Base-by-base conservation (phyloP, 1,139 yeast genomes). In the Protomyces macrosporus region DNA sequence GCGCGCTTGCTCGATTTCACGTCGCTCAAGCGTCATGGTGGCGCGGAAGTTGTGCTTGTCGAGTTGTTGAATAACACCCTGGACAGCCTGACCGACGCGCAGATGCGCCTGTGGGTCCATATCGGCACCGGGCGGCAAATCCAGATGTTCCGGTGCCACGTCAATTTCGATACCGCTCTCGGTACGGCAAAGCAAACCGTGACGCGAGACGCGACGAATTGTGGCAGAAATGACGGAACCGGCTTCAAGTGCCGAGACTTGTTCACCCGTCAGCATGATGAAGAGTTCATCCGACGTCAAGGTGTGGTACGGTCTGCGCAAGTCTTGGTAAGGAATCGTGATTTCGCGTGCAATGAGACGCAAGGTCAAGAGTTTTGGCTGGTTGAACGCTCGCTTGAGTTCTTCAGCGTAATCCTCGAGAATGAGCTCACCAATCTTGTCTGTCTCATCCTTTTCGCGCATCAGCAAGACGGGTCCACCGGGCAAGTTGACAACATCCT, bases 361-460 rank as follows among this genome's bases (percentile, higher is more conserved):
- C 67, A 90, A 79, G 0, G 96, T 89, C 53, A 90, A 86, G 70
- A 89, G 83, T 78, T 90, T 90, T 75, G 83, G 85, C 75, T 85
- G 87, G 60, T 87, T 86, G 73, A 85, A 87, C 69, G 87, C 84
- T 65, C 81, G 77, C 73, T 89, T 96, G 69, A 93, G 80, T 74
- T 91, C 96, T 69, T 86, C 88, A n/a, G 98, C 97, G 74, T 90
- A 93, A 54, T 91, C 95, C 71, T 90, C 95, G 72, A 93, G 79
- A 70, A 90, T 87, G 70, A 93, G 83, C 67, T 90, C 96, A 71
- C 90, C 93, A 67, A 93, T 83, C 74, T 89, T 86, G 65, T 86
- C 88, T n/a, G 88, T 86, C 65, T 88, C 93, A n/a, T 60, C 64
- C 36, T 60, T 55, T 69, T 90, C 96, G 66, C 85, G 86, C 75